Evolutionary conservation across 805 yeast genomes (phyloP).

Genomic region (Priceomyces medius): DNA sequence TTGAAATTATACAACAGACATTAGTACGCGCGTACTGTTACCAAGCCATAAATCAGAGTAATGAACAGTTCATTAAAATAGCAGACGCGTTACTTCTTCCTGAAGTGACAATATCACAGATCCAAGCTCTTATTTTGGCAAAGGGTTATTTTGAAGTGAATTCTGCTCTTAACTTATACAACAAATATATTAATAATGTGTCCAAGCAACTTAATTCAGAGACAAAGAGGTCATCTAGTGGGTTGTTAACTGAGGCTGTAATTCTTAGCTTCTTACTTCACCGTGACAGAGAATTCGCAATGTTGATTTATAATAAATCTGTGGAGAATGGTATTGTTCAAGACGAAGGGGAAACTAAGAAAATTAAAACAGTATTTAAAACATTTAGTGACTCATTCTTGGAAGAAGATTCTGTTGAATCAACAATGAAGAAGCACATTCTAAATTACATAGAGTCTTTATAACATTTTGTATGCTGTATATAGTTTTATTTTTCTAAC

Average conservation of each 20-base stretch:
- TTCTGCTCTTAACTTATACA: constrained; percentile 43
- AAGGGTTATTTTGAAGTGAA: constrained; percentile 39
- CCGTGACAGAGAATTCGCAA: constrained; percentile 55
- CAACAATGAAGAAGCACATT: constrained; percentile 31
- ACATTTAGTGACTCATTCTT: constrained; percentile 51
- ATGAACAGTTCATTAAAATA: constrained; percentile 28
- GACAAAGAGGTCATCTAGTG: constrained; percentile 39
- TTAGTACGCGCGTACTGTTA: constrained; percentile 41
- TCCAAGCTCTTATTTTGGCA: constrained; percentile 44
- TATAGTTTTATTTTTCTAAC: background rate
- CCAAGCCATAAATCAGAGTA: constrained; percentile 34
- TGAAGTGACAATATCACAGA: constrained; percentile 26
- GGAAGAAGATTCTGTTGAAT: constrained; percentile 36
- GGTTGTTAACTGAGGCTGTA: constrained; percentile 47
- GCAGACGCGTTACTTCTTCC: constrained; percentile 39
- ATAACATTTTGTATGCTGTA: background rate
- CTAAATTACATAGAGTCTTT: constrained; percentile 11
- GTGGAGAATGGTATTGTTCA: constrained; percentile 31
- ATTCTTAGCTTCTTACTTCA: constrained; percentile 42
- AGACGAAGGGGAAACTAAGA: constrained; percentile 40
- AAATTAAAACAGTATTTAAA: constrained; percentile 44
- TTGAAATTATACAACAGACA: constrained; percentile 41
- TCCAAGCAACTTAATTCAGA: constrained; percentile 28
- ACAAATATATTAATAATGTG: constrained; percentile 41
- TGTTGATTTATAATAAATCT: constrained; percentile 49